Percentiles rank a stretch among this genome's conserved stretches.
Conservation (phyloP, 2,329 filamentous ascomycete genomes). For the Talaromyces funiculosus region DNA sequence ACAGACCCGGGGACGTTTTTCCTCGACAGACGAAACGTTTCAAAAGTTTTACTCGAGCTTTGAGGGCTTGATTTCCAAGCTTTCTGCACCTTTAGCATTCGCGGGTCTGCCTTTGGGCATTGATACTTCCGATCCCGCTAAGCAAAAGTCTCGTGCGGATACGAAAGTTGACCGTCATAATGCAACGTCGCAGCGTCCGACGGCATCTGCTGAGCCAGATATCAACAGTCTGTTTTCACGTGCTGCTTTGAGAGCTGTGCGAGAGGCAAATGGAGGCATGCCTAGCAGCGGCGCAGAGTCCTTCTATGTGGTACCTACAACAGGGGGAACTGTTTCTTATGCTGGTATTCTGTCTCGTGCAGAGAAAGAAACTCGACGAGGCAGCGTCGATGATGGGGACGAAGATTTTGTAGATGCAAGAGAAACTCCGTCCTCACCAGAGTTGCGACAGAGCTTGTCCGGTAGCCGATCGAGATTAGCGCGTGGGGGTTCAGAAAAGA, state of each 20-base stretch:
- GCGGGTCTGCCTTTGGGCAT: constrained; percentile 74
- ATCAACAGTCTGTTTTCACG: constrained; percentile 77
- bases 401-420: constrained; percentile 88
- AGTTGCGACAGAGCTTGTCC: constrained; percentile 41
- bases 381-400: constrained; percentile 59
- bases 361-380: constrained; percentile 39
- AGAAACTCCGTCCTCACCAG: constrained; percentile 56
- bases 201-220: constrained; percentile 58
- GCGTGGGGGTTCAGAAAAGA: constrained; percentile 16
- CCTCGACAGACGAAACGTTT: constrained; percentile 66
- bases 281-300: constrained; percentile 59
- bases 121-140: constrained; percentile 34
- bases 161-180: constrained; percentile 33
- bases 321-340: constrained; percentile 87
- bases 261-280: constrained; percentile 57
- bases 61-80: constrained; percentile 76
- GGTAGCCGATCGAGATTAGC: constrained; percentile 30
- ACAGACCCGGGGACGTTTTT: constrained; percentile 17
- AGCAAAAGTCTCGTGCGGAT: constrained; percentile 27
- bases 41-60: constrained; percentile 89
- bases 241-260: constrained; percentile 73
- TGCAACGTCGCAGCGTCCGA: constrained; percentile 38
- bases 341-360: constrained; percentile 69
- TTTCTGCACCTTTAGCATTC: constrained; percentile 88
- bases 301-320: constrained; percentile 92